Evolutionary conservation across 805 yeast genomes (phyloP), one percentile per base, ranked within the genome.

Genomic region (Priceomyces castillae): DNA sequence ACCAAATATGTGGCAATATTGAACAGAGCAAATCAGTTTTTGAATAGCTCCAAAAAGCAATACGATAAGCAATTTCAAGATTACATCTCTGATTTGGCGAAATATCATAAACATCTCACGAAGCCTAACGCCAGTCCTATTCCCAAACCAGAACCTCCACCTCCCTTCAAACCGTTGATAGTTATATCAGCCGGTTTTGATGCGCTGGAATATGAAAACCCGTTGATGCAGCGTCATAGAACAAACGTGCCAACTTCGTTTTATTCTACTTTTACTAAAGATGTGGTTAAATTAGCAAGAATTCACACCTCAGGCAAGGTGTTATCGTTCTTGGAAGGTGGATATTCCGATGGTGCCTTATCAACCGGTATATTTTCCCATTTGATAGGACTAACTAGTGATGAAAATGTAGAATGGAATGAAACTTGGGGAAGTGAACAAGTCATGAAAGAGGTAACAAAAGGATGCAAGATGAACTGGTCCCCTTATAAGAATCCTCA

Each of bases 101-200:
- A 64, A 56, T 47, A 64, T 50, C 61, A 67, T 48, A 66, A 66
- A 49, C 65, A 51, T 39, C 42, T 61, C 33, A 40, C 52, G 7
- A 67, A 64, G 47, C 67, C 69, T 2, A 66, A 62, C 44, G 47
- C 61, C 34, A 60, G 53, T 44, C 57, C 65, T 9, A 44, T 61
- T 10, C 41, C 44, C 14, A 58, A 65, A 45, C 73, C 71, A 17
- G 46, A 40, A 2, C 65, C 71, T 4, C 75, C 74, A 4, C 64
- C 57, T 6, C 61, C 66, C 0, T 69, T 66, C 53, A 69, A 67
- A 46, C 74, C 77, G 9, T 52, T 86, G 46, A 78, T 88, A 2
- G 74, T 84, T n/a, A 72, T 87, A 1, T 86, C 95, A 35, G 90
- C 95, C 0, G 96, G 96, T 1, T 88, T 87, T 59, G 96, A 87